Percentiles rank a stretch among this genome's conserved stretches.
These are phyloP conservation scores for Pyrenochaeta sp. DNA, from an alignment of 2,329 filamentous ascomycete species.

Conservation along the genomic window DNA sequence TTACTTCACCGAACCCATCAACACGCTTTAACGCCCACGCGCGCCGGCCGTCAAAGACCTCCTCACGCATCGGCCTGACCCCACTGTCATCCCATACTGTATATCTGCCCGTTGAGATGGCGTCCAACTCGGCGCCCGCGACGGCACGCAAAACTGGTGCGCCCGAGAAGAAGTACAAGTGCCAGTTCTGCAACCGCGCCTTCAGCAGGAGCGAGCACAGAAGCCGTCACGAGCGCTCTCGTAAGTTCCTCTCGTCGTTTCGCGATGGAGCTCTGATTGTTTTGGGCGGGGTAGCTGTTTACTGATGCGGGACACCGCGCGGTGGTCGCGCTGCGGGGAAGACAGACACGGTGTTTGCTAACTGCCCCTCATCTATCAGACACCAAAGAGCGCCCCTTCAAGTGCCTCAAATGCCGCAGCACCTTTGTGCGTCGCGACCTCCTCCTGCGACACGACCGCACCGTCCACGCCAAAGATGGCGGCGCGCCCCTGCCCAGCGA, in stretches of 20 bases:
- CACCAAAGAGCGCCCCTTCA: conserved; percentile 98
- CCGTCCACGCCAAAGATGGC: conserved; percentile 97
- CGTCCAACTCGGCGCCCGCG: conserved; percentile 71
- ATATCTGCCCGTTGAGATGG: conserved; percentile 67
- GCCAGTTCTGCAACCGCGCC: conserved; percentile 96
- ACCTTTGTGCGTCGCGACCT: conserved; percentile 98
- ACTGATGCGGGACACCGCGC: conserved; percentile 46
- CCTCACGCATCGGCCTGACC: conserved; percentile 23
- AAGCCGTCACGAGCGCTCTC: conserved; percentile 95
- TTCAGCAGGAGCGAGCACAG: conserved; percentile 98
- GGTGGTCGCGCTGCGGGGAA: conserved; percentile 47
- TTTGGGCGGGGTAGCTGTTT: conserved; percentile 40
- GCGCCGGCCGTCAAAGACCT: conserved; percentile 42
- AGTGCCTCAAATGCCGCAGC: conserved; percentile 97
- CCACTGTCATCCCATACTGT: conserved; percentile 9
- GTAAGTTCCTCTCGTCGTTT: conserved; percentile 69
- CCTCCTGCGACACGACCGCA: conserved; percentile 94
- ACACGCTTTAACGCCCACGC: conserved; percentile 50
- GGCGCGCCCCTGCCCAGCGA: conserved; percentile 93
- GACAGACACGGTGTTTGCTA: conserved; percentile 38
- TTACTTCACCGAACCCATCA: conserved; percentile 34
- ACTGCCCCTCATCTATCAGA: conserved; percentile 66
- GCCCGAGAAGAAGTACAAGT: conserved; percentile 99
- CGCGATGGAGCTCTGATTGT: conserved; percentile 34
- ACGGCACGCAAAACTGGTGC: conserved; percentile 76